phyloP scores from a whole-genome alignment of 331 rosid genomes.

The Arachis monticola region DNA sequence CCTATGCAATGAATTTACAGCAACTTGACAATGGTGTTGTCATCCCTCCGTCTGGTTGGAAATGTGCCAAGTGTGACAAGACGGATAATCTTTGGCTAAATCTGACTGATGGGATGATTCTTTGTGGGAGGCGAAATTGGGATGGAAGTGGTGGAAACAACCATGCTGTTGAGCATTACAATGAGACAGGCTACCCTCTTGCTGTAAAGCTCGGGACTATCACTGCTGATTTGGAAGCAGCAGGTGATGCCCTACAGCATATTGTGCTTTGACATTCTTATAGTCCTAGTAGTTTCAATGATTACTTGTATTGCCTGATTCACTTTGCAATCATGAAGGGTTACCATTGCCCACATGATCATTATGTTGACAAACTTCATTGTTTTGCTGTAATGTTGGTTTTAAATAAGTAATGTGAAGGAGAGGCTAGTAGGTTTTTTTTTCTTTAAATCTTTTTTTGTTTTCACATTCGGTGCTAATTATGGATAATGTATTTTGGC shows the following conservation, averaged over 20 bases:
- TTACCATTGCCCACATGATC: not conserved
- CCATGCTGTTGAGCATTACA: conserved; percentile 90
- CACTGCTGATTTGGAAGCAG: conserved; percentile 94
- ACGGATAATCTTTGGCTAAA: conserved; percentile 93
- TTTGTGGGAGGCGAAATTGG: conserved; percentile 95
- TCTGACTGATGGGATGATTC: conserved; percentile 85
- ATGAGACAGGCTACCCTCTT: conserved; percentile 82
- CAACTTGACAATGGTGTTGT: conserved; percentile 81
- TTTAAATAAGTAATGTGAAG: conserved; percentile 1
- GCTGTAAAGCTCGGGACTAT: conserved; percentile 97
- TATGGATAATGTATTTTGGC: conserved; percentile 67
- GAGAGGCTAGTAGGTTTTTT: not conserved
- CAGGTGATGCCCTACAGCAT: conserved; percentile 65
- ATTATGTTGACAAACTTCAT: not conserved
- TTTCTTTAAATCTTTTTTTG: not conserved
- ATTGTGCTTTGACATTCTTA: conserved; percentile 1
- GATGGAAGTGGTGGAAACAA: conserved; percentile 96
- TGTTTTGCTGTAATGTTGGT: not conserved
- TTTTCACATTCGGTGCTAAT: conserved; percentile 48
- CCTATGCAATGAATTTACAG: conserved; percentile 67
- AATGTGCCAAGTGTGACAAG: conserved; percentile 87
- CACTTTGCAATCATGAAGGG: conserved; percentile 14
- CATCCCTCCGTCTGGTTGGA: conserved; percentile 93
- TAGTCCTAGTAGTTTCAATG: not conserved
- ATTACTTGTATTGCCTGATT: conserved; percentile 11